Percentiles rank a stretch among this genome's conserved stretches.
Evolutionary conservation across 2,329 filamentous ascomycete genomes (phyloP).

Genomic region (Pestalotiopsis sp.): DNA sequence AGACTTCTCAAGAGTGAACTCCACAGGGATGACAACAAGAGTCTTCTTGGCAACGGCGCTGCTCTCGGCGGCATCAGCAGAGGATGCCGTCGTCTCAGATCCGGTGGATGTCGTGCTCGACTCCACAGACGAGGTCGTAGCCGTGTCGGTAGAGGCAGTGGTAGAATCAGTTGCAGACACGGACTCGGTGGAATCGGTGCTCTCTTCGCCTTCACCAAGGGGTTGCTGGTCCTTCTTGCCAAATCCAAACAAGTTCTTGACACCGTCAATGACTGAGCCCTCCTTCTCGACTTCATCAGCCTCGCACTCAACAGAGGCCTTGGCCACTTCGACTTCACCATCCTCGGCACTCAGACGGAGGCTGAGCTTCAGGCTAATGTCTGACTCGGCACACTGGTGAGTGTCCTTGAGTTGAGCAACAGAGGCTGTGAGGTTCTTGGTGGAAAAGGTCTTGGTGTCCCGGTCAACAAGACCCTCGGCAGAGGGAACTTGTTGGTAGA

Average conservation of each 20-base stretch:
- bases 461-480: conserved; percentile 53
- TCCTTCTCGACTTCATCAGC: conserved; percentile 74
- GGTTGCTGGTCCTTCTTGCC: conserved; percentile 85
- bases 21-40: conserved; percentile 56
- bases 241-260: conserved; percentile 96
- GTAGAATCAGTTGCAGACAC: conserved; percentile 36
- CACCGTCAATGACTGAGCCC: conserved; percentile 78
- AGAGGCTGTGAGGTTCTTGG: conserved; percentile 83
- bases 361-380: conserved; percentile 79
- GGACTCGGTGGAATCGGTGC: conserved; percentile 44
- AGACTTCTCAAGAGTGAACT: conserved; percentile 49
- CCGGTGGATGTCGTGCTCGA: conserved; percentile 44
- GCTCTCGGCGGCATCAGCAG: conserved; percentile 53
- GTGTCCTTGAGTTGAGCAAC: conserved; percentile 78
- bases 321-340: conserved; percentile 78
- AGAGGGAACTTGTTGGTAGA: conserved; percentile 72
- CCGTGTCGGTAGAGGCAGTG: conserved; percentile 30
- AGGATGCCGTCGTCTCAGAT: conserved; percentile 34
- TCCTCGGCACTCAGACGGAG: conserved; percentile 72
- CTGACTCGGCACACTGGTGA: conserved; percentile 74
- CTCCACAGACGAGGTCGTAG: conserved; percentile 43
- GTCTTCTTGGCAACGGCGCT: conserved; percentile 62
- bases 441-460: conserved; percentile 68
- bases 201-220: conserved; percentile 63
- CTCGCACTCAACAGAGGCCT: conserved; percentile 83